Evolutionary conservation across 1,284 basidiomycete species (phyloP).

Genomic region (Microbotryum lychnidis-dioicae): DNA sequence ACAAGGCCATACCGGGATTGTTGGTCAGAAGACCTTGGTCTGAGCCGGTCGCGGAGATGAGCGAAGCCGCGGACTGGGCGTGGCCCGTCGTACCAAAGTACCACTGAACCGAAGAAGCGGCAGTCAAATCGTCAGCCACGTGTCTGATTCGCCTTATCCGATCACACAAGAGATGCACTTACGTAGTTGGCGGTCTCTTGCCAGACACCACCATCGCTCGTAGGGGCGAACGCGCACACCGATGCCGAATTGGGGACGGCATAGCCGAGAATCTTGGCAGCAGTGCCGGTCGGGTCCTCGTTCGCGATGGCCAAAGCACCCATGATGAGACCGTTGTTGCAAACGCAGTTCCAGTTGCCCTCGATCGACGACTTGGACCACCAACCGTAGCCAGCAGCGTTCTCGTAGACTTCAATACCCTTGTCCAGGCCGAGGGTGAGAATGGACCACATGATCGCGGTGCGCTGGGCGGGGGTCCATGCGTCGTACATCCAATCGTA

Average conservation of each 20-base stretch:
- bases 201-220: constrained; percentile 83
- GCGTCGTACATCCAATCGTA: constrained; percentile 88
- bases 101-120: constrained; percentile 47
- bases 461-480: constrained; percentile 66
- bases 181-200: constrained; percentile 84
- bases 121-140: background rate
- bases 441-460: constrained; percentile 62
- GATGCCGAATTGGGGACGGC: constrained; percentile 65
- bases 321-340: constrained; percentile 81
- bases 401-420: constrained; percentile 37
- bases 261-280: constrained; percentile 55
- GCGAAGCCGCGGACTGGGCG: constrained; percentile 75
- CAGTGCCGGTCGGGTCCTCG: constrained; percentile 69
- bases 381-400: constrained; percentile 34
- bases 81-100: constrained; percentile 64
- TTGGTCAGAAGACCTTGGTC: constrained; percentile 61
- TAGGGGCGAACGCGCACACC: constrained; percentile 59
- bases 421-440: constrained; percentile 64
- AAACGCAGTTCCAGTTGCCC: constrained; percentile 89
- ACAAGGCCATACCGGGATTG: constrained; percentile 63
- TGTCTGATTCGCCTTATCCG: background rate
- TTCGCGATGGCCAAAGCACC: constrained; percentile 80
- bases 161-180: background rate
- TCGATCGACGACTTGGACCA: constrained; percentile 40
- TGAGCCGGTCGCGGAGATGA: constrained; percentile 75